Conservation (phyloP, 306 rosid genomes). For the Phaseolus lunatus region DNA sequence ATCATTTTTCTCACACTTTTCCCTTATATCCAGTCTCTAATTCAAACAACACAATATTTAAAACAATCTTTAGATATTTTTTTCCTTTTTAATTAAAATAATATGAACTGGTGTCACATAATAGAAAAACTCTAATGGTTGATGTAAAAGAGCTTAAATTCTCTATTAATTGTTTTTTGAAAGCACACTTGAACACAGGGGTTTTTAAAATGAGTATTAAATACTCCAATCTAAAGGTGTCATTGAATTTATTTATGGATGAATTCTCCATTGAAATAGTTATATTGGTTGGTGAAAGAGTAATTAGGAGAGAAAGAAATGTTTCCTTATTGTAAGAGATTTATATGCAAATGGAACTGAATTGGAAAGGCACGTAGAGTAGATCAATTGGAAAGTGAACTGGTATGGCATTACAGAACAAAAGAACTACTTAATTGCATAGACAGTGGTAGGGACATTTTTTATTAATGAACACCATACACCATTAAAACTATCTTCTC, state of each 20-base stretch:
- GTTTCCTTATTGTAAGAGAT: conserved; percentile 22
- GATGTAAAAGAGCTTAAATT: no score
- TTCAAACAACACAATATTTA: no score
- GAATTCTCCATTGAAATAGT: background rate
- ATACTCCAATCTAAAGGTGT: background rate
- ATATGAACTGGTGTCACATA: no score
- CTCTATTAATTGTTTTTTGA: background rate
- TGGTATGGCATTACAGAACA: conserved; percentile 7
- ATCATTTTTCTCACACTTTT: no score
- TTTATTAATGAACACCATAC: conserved; percentile 8
- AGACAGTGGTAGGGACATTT: background rate
- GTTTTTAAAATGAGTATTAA: background rate
- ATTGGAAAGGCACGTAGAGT: conserved; percentile 11
- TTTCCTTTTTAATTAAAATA: no score
- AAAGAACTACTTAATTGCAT: conserved; percentile 20
- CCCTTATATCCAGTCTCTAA: no score
- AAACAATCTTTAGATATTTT: no score
- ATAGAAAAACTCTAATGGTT: no score
- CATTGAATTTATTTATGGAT: background rate
- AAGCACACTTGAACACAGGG: background rate
- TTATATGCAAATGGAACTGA: conserved; percentile 41
- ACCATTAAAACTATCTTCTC: conserved; percentile 20
- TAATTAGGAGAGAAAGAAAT: conserved; percentile 21
- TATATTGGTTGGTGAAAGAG: conserved; percentile 40
- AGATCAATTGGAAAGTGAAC: conserved; percentile 31